Evolutionary conservation across 1,139 yeast species (phyloP).

Genomic region (Suhomyces taliae): DNA sequence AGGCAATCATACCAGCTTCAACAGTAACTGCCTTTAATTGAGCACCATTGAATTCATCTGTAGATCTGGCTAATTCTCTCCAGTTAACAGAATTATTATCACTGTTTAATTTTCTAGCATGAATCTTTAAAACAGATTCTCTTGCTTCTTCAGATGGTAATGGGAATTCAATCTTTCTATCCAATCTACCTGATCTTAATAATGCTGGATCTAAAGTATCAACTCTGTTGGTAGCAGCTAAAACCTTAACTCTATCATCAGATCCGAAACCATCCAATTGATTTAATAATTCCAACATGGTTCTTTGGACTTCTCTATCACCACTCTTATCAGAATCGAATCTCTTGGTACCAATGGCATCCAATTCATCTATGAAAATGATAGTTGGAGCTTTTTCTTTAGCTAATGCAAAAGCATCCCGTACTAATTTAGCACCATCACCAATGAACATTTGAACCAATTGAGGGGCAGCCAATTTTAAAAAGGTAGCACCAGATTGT

Average conservation of each 20-base stretch:
- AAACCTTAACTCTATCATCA: slow-evolving; percentile 93
- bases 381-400: slow-evolving; percentile 98
- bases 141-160: slow-evolving; percentile 96
- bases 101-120: slow-evolving; percentile 93
- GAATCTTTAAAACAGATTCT: slow-evolving; percentile 93
- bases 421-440: slow-evolving; percentile 96
- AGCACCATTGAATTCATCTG: slow-evolving; percentile 98
- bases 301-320: slow-evolving; percentile 98
- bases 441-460: slow-evolving; percentile 99
- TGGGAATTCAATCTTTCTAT: slow-evolving; percentile 96
- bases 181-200: slow-evolving; percentile 95
- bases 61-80: slow-evolving; percentile 96
- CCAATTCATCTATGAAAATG: slow-evolving; percentile 95
- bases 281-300: slow-evolving; percentile 95
- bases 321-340: slow-evolving; percentile 97
- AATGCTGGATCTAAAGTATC: slow-evolving; percentile 97
- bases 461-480: slow-evolving; percentile 97
- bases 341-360: slow-evolving; percentile 98
- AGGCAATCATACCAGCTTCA: slow-evolving; percentile 99
- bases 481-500: slow-evolving; percentile 95
- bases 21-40: slow-evolving; percentile 97
- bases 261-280: slow-evolving; percentile 99
- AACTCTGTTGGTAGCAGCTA: slow-evolving; percentile 98
- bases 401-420: slow-evolving; percentile 98
- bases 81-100: slow-evolving; percentile 87